Percentiles rank a stretch among this genome's conserved stretches.
Evolutionary conservation across 2,329 filamentous ascomycete genomes (phyloP).

Genomic region (Fusarium sp.): DNA sequence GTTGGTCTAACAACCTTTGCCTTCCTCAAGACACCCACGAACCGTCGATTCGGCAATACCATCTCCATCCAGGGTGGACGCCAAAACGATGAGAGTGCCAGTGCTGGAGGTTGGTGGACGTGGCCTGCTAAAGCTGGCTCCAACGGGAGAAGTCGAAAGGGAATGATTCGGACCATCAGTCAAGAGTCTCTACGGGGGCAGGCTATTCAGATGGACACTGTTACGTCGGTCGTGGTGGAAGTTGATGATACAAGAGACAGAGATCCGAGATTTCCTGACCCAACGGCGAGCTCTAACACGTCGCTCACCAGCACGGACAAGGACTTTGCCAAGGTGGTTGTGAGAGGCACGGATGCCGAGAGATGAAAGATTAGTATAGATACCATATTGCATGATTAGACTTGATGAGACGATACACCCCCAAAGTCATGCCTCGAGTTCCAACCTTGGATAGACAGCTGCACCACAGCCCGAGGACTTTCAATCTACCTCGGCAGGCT

Average conservation of each 20-base stretch:
- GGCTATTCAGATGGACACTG: constrained; percentile 56
- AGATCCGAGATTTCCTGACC: constrained; percentile 40
- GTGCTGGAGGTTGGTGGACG: constrained; percentile 44
- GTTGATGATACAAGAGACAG: constrained; percentile 43
- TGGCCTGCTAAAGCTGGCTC: constrained; percentile 31
- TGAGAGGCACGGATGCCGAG: constrained; percentile 15
- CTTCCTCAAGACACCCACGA: constrained; percentile 55
- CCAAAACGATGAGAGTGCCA: constrained; percentile 15
- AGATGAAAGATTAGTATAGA: neutral
- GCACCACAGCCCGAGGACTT: no score
- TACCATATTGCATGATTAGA: neutral
- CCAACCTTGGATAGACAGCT: no score
- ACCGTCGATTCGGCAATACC: constrained; percentile 54
- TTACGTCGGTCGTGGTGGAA: constrained; percentile 55
- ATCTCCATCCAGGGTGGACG: constrained; percentile 50
- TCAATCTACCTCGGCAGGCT: no score
- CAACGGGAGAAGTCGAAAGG: constrained; percentile 18
- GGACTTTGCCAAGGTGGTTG: constrained; percentile 24
- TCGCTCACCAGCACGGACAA: constrained; percentile 45
- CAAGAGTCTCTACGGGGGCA: constrained; percentile 49
- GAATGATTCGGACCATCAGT: constrained; percentile 41
- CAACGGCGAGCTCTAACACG: constrained; percentile 36
- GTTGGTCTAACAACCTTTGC: constrained; percentile 62
- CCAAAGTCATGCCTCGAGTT: neutral
- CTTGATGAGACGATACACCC: neutral